Percentiles rank a stretch among this genome's conserved stretches.
Evolutionary conservation across 176 grass and related monocot genomes (phyloP).

Genomic region (Carex pumila): DNA sequence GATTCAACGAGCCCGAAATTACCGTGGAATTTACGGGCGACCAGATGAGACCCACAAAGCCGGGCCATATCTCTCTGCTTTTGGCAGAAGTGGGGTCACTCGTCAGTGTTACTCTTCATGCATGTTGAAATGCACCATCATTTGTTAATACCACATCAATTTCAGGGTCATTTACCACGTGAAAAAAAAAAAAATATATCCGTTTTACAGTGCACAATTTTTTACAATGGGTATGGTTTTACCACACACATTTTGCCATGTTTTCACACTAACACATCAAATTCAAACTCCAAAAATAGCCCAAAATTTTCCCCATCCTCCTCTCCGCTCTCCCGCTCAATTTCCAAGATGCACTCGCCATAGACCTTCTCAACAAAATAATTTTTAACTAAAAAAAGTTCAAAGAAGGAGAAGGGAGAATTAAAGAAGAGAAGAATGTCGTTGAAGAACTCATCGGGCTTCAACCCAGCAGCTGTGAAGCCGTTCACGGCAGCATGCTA

Average conservation of each 20-base stretch:
- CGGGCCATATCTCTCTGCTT: neutral
- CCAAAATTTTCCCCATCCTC: neutral
- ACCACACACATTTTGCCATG: neutral
- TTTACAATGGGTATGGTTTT: neutral
- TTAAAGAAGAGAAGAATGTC: neutral
- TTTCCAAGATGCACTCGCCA: neutral
- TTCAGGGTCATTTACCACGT: neutral
- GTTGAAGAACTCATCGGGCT: neutral
- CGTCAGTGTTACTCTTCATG: neutral
- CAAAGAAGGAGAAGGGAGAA: neutral
- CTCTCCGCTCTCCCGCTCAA: neutral
- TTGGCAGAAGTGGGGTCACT: neutral
- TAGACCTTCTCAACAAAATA: neutral
- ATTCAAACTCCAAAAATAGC: conserved; percentile 3
- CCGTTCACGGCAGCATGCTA: conserved; percentile 50
- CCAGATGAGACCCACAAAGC: neutral
- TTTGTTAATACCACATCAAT: neutral
- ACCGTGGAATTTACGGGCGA: neutral
- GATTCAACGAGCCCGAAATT: neutral
- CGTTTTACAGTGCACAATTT: neutral
- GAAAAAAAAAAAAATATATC: neutral
- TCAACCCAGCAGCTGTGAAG: conserved; percentile 38
- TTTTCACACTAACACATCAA: neutral
- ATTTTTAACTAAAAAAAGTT: neutral
- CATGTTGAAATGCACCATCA: neutral